Percentiles rank a stretch among this genome's conserved stretches.
These are phyloP conservation scores for Malus orientalis DNA, from an alignment of 306 rosid genomes.

Conservation along the genomic window DNA sequence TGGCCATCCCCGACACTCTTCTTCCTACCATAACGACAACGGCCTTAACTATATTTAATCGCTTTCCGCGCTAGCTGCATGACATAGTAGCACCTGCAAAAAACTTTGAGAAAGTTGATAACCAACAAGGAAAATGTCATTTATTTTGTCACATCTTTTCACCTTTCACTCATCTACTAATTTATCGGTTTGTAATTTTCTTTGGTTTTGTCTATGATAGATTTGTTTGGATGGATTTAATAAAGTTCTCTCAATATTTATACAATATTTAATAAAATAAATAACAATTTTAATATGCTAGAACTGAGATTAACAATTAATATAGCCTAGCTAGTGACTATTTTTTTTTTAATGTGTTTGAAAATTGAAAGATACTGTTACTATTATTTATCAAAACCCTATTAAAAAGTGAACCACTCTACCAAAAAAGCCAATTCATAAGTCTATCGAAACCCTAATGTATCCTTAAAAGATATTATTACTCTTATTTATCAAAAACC, in stretches of 20 bases:
- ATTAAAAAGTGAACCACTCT: too few relatives aligned
- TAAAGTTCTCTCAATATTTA: too few relatives aligned
- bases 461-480: not conserved
- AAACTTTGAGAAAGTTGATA: not conserved
- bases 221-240: too few relatives aligned
- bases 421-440: not conserved
- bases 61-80: not conserved
- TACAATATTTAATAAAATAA: too few relatives aligned
- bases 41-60: not conserved
- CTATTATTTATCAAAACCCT: not conserved
- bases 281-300: too few relatives aligned
- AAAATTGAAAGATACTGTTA: not conserved
- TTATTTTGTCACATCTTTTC: not conserved
- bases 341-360: not conserved
- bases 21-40: too few relatives aligned
- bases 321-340: not conserved
- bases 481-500: not conserved
- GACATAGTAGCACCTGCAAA: not conserved
- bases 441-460: not conserved
- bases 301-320: not conserved
- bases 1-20: too few relatives aligned
- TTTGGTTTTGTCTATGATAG: not conserved
- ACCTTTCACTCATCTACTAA: not conserved
- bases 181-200: not conserved
- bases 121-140: not conserved